Percentiles rank a stretch among this genome's conserved stretches.
phyloP scores from a whole-genome alignment of 2,329 filamentous ascomycete species.

The Triangularia setosa region DNA sequence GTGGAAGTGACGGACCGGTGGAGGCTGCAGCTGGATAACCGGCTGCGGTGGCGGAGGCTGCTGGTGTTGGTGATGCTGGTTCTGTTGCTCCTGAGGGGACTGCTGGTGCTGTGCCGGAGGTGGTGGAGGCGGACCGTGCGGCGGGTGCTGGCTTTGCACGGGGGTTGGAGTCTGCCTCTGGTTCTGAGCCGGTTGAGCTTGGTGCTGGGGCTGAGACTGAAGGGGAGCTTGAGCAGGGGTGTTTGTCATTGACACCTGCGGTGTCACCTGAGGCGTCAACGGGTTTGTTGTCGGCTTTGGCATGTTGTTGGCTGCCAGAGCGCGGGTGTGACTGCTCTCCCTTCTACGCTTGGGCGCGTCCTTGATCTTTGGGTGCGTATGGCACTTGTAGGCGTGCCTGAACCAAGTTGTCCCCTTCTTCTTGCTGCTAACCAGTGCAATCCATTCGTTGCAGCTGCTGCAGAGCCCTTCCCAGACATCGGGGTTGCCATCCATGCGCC shows the following conservation, averaged over 20 bases:
- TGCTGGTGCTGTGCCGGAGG: constrained; percentile 17
- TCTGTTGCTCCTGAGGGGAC: constrained; percentile 17
- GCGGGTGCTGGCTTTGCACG: constrained; percentile 20
- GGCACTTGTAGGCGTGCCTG: constrained; percentile 82
- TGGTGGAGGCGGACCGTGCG: constrained; percentile 12
- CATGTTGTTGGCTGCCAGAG: constrained; percentile 39
- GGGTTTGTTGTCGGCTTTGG: constrained; percentile 47
- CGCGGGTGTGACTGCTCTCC: constrained; percentile 53
- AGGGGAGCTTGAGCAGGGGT: constrained; percentile 36
- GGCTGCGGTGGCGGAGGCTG: constrained; percentile 18
- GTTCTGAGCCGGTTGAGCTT: constrained; percentile 18
- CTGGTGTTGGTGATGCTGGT: constrained; percentile 17
- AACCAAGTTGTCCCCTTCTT: constrained; percentile 95
- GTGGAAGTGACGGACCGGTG: constrained; percentile 18
- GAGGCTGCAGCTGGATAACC: constrained; percentile 21
- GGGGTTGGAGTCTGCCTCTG: constrained; percentile 22
- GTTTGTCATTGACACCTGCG: constrained; percentile 34
- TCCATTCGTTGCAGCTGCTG: constrained; percentile 75
- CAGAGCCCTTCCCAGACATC: constrained; percentile 80
- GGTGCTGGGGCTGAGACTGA: constrained; percentile 27
- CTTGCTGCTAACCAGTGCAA: constrained; percentile 77
- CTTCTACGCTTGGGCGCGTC: constrained; percentile 65
- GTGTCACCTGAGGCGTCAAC: constrained; percentile 44
- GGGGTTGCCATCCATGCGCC: constrained; percentile 74
- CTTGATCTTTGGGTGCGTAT: constrained; percentile 68